Conservation (phyloP, 352 stramenopile genomes). For the Phytophthora megakarya region DNA sequence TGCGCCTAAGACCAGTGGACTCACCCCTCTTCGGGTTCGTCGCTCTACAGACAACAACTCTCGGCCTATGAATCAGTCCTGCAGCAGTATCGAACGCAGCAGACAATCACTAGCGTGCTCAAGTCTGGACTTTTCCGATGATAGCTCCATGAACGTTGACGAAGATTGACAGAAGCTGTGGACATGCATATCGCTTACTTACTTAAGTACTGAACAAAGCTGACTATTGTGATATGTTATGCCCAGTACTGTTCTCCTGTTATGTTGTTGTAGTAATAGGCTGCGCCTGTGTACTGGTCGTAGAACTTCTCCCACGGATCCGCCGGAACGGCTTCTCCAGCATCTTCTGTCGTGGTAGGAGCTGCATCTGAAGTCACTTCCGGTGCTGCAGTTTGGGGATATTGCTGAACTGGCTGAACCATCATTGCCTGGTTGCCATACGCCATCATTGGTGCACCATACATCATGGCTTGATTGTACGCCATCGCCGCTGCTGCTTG, state of each 20-base stretch:
- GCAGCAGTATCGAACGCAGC: conserved; percentile 75
- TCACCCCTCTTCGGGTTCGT: conserved; percentile 39
- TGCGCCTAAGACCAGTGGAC: conserved; percentile 42
- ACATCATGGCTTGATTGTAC: conserved; percentile 51
- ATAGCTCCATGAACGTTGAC: conserved; percentile 79
- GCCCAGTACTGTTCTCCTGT: conserved; percentile 88
- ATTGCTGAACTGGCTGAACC: conserved; percentile 25
- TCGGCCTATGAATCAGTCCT: conserved; percentile 58
- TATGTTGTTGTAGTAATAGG: conserved; percentile 91
- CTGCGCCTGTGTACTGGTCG: conserved; percentile 83
- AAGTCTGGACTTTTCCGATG: conserved; percentile 76
- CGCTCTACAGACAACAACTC: conserved; percentile 22
- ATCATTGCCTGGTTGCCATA: conserved; percentile 37
- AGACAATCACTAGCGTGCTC: conserved; percentile 57
- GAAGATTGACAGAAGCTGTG: conserved; percentile 30
- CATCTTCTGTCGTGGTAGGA: neutral
- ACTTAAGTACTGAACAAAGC: no score
- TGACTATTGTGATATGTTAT: conserved; percentile 29
- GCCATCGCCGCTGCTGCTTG: conserved; percentile 66
- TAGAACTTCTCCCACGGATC: conserved; percentile 88
- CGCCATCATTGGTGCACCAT: conserved; percentile 46
- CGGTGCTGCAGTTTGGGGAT: conserved; percentile 8
- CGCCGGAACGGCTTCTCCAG: conserved; percentile 39
- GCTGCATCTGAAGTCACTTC: neutral
- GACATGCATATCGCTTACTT: neutral